Percentiles rank a stretch among this genome's conserved stretches.
These are phyloP conservation scores for Maudiozyma pseudohumilis DNA, from an alignment of 805 yeast genomes.

Conservation along the genomic window DNA sequence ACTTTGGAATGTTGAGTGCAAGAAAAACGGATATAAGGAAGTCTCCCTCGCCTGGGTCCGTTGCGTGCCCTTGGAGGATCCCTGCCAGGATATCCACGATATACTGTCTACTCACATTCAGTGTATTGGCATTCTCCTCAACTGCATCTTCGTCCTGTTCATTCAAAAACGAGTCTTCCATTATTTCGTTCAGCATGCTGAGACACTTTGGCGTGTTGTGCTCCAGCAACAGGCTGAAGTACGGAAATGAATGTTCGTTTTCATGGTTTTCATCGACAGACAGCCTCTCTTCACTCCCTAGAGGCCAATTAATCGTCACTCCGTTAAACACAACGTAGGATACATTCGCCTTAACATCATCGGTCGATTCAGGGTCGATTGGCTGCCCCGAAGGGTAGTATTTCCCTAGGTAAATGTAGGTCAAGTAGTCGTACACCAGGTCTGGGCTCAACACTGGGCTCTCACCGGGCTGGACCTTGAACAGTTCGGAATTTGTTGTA, in stretches of 20 bases:
- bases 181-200: conserved; percentile 64
- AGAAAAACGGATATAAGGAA: conserved; percentile 51
- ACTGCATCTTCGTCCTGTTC: conserved; percentile 36
- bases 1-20: conserved; percentile 75
- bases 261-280: conserved; percentile 21
- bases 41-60: conserved; percentile 25
- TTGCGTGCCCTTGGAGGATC: conserved; percentile 32
- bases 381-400: conserved; percentile 64
- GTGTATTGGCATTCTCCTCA: conserved; percentile 10
- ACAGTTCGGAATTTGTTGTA: conserved; percentile 4
- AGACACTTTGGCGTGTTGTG: conserved; percentile 52
- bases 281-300: conserved; percentile 29
- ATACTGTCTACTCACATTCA: conserved; percentile 54
- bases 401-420: conserved; percentile 64
- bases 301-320: conserved; percentile 39
- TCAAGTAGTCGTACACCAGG: conserved; percentile 48
- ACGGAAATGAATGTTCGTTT: conserved; percentile 56
- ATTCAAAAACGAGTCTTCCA: conserved; percentile 71
- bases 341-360: conserved; percentile 37
- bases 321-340: conserved; percentile 56
- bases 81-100: conserved; percentile 65
- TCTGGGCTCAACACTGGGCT: conserved; percentile 1
- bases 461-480: not conserved
- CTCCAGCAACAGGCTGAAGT: conserved; percentile 47
- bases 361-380: conserved; percentile 30